Conservation (phyloP, 1,284 basidiomycete genomes). For the Microbotryomycetes sp. region DNA sequence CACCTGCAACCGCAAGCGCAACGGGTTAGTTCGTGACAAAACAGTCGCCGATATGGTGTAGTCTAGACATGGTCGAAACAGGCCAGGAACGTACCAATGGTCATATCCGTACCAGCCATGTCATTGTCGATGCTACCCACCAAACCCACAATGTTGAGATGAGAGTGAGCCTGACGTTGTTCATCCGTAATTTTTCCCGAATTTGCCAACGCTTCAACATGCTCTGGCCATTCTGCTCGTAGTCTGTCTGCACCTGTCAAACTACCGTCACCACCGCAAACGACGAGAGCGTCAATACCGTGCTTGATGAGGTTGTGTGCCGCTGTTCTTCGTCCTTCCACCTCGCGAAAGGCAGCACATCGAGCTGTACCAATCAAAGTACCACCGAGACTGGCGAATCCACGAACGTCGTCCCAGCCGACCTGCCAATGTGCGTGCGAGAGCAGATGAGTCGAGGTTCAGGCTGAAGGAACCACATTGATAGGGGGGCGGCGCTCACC, state of each 20-base stretch:
- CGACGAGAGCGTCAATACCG: conserved; percentile 92
- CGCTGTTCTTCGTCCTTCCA: conserved; percentile 77
- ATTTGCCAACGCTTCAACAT: conserved; percentile 52
- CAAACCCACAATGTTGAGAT: conserved; percentile 92
- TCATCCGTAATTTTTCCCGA: conserved; percentile 66
- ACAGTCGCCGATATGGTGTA: no score
- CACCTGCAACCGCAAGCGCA: conserved; percentile 46
- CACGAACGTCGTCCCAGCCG: conserved; percentile 96
- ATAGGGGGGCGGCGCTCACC: no score
- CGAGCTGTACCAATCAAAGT: conserved; percentile 95
- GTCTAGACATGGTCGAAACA: no score
- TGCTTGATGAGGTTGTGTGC: conserved; percentile 88
- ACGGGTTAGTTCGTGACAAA: neutral
- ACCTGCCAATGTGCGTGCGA: conserved; percentile 46
- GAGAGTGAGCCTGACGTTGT: conserved; percentile 63
- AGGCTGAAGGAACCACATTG: no score
- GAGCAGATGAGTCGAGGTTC: neutral
- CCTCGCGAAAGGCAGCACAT: conserved; percentile 76
- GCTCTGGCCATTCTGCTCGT: conserved; percentile 83
- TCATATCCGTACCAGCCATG: conserved; percentile 95
- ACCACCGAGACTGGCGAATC: conserved; percentile 85
- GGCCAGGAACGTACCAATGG: conserved; percentile 58
- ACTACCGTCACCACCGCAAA: conserved; percentile 95
- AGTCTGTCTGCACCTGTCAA: conserved; percentile 94
- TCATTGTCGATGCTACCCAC: conserved; percentile 99